These are phyloP conservation scores for Plasmodium gallinaceum DNA, from an alignment of 169 alveolate genomes.

Conservation along the genomic window DNA sequence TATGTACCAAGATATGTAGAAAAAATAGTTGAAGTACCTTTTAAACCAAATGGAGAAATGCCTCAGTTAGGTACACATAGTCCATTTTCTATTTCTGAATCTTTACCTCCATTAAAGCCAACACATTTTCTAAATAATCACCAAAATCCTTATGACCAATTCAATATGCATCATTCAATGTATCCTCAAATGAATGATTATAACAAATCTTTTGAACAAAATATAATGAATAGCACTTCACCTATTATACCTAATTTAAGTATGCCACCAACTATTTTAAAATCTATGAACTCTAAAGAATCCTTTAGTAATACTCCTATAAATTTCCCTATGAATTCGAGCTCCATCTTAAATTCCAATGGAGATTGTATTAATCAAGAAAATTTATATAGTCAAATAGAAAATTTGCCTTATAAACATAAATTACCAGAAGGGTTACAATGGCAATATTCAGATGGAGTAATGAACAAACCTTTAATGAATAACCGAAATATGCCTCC, in stretches of 20 bases:
- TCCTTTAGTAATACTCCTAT: slow-evolving; percentile 13
- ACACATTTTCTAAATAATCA: slow-evolving; percentile 57
- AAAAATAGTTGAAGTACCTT: slow-evolving; percentile 87
- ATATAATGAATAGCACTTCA: slow-evolving; percentile 6
- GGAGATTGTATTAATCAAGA: slow-evolving; percentile 17
- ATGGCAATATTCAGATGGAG: slow-evolving; percentile 82
- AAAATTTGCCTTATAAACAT: slow-evolving; percentile 60
- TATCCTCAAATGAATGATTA: slow-evolving; percentile 52
- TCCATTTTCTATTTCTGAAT: slow-evolving; percentile 75
- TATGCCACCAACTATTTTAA: slow-evolving; percentile 43
- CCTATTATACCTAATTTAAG: slow-evolving; percentile 7
- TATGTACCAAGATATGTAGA: slow-evolving; percentile 90
- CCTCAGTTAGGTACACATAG: slow-evolving; percentile 62
- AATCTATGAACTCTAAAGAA: slow-evolving; percentile 18
- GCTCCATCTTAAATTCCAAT: slow-evolving; percentile 19
- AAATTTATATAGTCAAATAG: slow-evolving; percentile 51
- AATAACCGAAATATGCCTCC: slow-evolving; percentile 79
- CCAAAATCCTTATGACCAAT: slow-evolving; percentile 55
- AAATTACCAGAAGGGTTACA: slow-evolving; percentile 82
- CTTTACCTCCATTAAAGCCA: slow-evolving; percentile 78
- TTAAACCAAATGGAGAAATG: slow-evolving; percentile 85
- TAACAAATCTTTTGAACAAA: slow-evolving; percentile 4
- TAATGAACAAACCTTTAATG: slow-evolving; percentile 21
- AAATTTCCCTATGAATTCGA: slow-evolving; percentile 8
- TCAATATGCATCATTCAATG: slow-evolving; percentile 50